Evolutionary conservation across 139 green algal species (phyloP), one percentile per base, ranked within the genome.

Genomic region (Penium margaritaceum): DNA sequence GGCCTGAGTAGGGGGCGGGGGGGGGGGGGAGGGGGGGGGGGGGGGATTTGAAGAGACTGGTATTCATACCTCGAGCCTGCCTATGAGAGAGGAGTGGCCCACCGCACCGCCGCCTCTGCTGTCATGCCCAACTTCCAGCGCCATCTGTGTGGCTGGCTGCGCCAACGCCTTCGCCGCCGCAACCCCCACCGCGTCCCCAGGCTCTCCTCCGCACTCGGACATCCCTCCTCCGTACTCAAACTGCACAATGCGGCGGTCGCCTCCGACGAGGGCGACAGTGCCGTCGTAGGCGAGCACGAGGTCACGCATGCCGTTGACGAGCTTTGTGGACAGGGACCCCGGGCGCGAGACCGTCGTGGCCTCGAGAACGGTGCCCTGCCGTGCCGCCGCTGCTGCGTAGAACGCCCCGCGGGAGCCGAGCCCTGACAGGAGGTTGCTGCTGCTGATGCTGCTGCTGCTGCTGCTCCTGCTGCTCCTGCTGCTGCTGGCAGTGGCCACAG

Each of bases 1-100:
- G n/a, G n/a, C n/a, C n/a, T n/a, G n/a, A n/a, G n/a, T n/a, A n/a
- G n/a, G n/a, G n/a, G n/a, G n/a, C n/a, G n/a, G n/a, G n/a, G n/a
- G n/a, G n/a, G n/a, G n/a, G n/a, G n/a, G n/a, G n/a, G n/a, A n/a
- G n/a, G n/a, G n/a, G n/a, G n/a, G n/a, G n/a, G n/a, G n/a, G n/a
- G n/a, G n/a, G n/a, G n/a, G n/a, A n/a, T n/a, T n/a, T n/a, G n/a
- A n/a, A n/a, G n/a, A n/a, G n/a, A n/a, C n/a, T n/a, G n/a, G n/a
- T n/a, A n/a, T n/a, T n/a, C n/a, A n/a, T n/a, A 55, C 51, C 51
- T 60, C 51, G 5, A 60, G 51, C 0, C 51, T n/a, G n/a, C 24
- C 51, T 33, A 60, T 60, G 51, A 60, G 51, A 24, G 51, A 60
- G 9, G 51, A 60, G 51, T n/a, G n/a, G n/a, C n/a, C n/a, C n/a